Percentiles rank a stretch among this genome's conserved stretches.
These are phyloP conservation scores for Leishmania major DNA, from an alignment of 208 protist species.

Conservation along the genomic window DNA sequence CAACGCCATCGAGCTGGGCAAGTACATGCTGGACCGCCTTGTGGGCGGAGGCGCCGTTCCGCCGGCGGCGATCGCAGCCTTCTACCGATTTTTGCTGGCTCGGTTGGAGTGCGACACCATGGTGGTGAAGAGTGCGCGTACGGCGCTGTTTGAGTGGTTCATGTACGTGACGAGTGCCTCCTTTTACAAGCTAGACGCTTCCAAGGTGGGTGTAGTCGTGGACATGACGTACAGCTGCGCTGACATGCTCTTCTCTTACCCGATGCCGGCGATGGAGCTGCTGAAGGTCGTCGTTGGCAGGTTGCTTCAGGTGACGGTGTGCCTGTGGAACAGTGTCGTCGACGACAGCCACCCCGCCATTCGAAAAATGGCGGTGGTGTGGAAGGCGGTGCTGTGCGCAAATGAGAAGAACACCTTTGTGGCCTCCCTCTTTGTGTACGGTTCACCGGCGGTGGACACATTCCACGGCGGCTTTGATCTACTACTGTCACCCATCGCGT, in stretches of 20 bases:
- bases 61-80: slow-evolving; percentile 36
- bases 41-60: slow-evolving; percentile 58
- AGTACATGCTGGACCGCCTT: slow-evolving; percentile 65
- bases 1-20: slow-evolving; percentile 50
- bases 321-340: slow-evolving; percentile 18
- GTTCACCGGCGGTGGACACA: slow-evolving; percentile 8
- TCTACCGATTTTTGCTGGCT: slow-evolving; percentile 44
- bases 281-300: slow-evolving; percentile 40
- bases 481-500: slow-evolving; percentile 20
- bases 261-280: slow-evolving; percentile 50
- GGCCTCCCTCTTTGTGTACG: slow-evolving; percentile 20
- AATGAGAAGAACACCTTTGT: slow-evolving; percentile 25
- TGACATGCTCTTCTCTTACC: slow-evolving; percentile 46
- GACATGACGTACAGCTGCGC: slow-evolving; percentile 47
- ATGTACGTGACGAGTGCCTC: slow-evolving; percentile 47
- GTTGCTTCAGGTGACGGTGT: slow-evolving; percentile 54
- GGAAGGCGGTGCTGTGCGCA: slow-evolving; percentile 35
- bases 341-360: slow-evolving; percentile 15
- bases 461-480: slow-evolving; percentile 35
- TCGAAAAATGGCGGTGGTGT: slow-evolving; percentile 42
- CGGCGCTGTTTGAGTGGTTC: slow-evolving; percentile 68
- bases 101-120: slow-evolving; percentile 32
- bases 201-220: slow-evolving; percentile 37
- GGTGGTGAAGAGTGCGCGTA: slow-evolving; percentile 32
- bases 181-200: slow-evolving; percentile 42